Conservation (phyloP, 331 rosid genomes). For the Rosa hybrid region DNA sequence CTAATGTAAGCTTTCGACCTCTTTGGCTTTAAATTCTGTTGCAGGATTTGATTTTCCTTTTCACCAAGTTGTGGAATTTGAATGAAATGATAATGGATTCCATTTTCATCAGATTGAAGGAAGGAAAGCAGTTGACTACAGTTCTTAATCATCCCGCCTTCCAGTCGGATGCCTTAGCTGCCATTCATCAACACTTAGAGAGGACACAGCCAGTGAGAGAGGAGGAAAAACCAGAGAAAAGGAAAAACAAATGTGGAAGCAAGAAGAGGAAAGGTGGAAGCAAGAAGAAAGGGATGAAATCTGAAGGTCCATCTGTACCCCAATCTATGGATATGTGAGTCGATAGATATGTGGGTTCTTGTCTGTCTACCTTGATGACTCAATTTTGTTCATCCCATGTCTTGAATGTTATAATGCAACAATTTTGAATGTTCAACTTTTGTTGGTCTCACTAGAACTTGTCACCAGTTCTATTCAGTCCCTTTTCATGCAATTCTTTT, state of each 20-base stretch:
- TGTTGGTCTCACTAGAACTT: neutral
- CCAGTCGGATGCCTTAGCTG: slow-evolving; percentile 57
- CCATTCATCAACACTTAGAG: slow-evolving; percentile 57
- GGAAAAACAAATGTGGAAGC: slow-evolving; percentile 57
- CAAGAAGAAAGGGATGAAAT: slow-evolving; percentile 54
- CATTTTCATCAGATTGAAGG: slow-evolving; percentile 61
- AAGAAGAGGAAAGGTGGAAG: slow-evolving; percentile 63
- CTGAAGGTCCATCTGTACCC: slow-evolving; percentile 34
- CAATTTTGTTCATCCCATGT: slow-evolving; percentile 10
- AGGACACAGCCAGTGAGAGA: slow-evolving; percentile 58
- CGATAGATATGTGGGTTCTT: neutral
- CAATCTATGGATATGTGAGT: slow-evolving; percentile 46
- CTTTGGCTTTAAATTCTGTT: slow-evolving; percentile 12
- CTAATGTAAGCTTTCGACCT: slow-evolving; percentile 51
- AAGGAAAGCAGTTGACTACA: slow-evolving; percentile 45
- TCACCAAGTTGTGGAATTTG: neutral
- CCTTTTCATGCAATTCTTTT: neutral
- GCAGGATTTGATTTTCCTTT: slow-evolving; percentile 7
- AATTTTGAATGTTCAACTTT: slow-evolving; percentile 16
- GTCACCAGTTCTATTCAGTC: neutral
- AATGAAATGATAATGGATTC: slow-evolving; percentile 17
- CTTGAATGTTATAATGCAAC: slow-evolving; percentile 4
- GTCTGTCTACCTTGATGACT: slow-evolving; percentile 15
- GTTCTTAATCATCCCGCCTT: slow-evolving; percentile 58
- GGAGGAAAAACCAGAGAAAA: slow-evolving; percentile 54